Evolutionary conservation across 176 grass and related monocot genomes (phyloP), one percentile per base, ranked within the genome.

Genomic region (Musa itinerans): DNA sequence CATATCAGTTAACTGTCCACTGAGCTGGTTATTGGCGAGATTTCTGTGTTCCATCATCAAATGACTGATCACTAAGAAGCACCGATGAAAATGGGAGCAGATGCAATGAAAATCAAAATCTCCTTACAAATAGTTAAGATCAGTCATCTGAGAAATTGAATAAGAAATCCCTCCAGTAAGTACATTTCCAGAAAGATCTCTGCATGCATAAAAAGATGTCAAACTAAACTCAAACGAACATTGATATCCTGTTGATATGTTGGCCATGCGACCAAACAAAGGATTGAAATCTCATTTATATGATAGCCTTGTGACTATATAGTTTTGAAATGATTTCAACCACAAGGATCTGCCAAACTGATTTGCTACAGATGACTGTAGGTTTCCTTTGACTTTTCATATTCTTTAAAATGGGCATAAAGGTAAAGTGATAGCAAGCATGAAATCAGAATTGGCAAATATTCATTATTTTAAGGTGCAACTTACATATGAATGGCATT

Each of bases 91-190:
- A 14, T 58, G 68, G 22, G 67, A 64, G 50, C n/a, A 16, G 26
- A 77, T 77, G 34, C 43, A 64, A 23, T 52, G 20, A 13, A 76
- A 29, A 58, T 73, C 55, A 63, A 1, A 73, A 7, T 52, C 24
- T 12, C 54, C 84, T 66, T 91, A 99, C 91, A 99, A 74, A 56
- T 81, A 83, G 63, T 94, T 82, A 65, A 99, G 83, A 76, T 99
- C 86, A 64, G 52, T 58, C 95, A 99, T 99, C 72, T 99, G 95
- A 29, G 95, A 99, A 73, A 99, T 76, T 0, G 95, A 99, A 78
- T 86, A 94, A 63, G 90, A 90, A 75, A 92, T 81, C 50, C 84
- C 88, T 11, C 95, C 95, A 24, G 75, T 89, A 59, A 99, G 89
- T 50, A 82, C 80, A 78, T 99, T 99, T 27, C 81, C 87, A 67